A percentile compares a stretch with the other conserved stretches of the same genome.
phyloP scores from a whole-genome alignment of 2,329 filamentous ascomycete species.

The Talaromyces sp. region DNA sequence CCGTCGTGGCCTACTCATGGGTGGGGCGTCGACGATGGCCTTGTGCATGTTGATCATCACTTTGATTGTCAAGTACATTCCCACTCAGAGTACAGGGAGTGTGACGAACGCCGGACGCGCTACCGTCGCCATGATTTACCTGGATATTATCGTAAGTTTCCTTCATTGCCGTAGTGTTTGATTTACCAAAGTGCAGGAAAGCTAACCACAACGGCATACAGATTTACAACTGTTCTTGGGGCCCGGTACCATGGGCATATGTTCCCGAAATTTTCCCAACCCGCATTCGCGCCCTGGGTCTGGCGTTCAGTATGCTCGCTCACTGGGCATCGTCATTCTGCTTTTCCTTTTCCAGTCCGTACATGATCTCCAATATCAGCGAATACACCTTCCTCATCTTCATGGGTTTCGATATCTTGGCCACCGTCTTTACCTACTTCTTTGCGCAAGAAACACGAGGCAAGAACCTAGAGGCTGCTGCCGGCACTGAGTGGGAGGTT shows the following conservation, averaged over 20 bases:
- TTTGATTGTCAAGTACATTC: slow-evolving; percentile 38
- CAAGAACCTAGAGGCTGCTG: slow-evolving; percentile 43
- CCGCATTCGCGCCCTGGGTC: slow-evolving; percentile 24
- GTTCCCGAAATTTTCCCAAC: slow-evolving; percentile 13
- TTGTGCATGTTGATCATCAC: slow-evolving; percentile 43
- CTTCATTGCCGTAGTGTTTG: not conserved
- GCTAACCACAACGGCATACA: slow-evolving; percentile 3
- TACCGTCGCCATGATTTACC: slow-evolving; percentile 48
- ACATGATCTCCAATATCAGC: slow-evolving; percentile 41
- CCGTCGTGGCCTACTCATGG: slow-evolving; percentile 45
- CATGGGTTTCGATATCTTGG: slow-evolving; percentile 37
- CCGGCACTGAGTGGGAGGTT: slow-evolving; percentile 17
- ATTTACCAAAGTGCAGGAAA: not conserved
- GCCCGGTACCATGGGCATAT: slow-evolving; percentile 24
- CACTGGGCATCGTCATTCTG: slow-evolving; percentile 30
- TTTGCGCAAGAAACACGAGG: slow-evolving; percentile 51
- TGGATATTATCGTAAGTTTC: slow-evolving; percentile 41
- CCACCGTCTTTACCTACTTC: slow-evolving; percentile 48
- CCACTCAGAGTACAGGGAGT: slow-evolving; percentile 29
- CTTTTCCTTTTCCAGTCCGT: slow-evolving; percentile 26
- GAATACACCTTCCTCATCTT: slow-evolving; percentile 41
- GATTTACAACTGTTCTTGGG: slow-evolving; percentile 28
- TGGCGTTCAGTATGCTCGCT: slow-evolving; percentile 24
- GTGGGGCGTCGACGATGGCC: slow-evolving; percentile 34
- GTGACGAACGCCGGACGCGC: slow-evolving; percentile 45